Evolutionary conservation across 2,329 filamentous ascomycete genomes (phyloP).

Genomic region (Metarhizium anisopliae): DNA sequence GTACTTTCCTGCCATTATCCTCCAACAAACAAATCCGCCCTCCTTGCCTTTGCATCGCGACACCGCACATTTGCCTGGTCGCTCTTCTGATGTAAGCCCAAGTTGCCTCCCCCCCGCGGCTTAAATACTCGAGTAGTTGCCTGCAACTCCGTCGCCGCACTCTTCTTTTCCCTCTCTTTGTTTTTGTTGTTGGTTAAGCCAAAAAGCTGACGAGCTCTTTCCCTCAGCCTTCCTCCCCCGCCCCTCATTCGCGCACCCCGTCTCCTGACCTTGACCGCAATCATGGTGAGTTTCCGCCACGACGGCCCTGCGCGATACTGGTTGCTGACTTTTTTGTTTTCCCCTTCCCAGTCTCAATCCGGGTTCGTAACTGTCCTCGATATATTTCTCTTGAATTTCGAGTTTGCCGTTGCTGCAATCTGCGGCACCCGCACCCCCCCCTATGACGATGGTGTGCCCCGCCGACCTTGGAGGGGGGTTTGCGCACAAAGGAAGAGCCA

Average conservation of each 20-base stretch:
- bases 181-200: background rate
- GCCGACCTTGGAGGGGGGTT: conserved; percentile 6
- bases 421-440: background rate
- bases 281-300: conserved; percentile 27
- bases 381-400: background rate
- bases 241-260: conserved; percentile 15
- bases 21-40: conserved; percentile 6
- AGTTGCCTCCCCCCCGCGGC: background rate
- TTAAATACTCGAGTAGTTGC: background rate
- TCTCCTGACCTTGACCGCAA: conserved; percentile 25
- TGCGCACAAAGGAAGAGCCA: background rate
- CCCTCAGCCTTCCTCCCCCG: conserved; percentile 13
- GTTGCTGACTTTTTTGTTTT: background rate
- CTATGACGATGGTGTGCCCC: conserved; percentile 3
- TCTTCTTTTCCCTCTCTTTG: background rate
- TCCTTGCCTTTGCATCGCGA: conserved; percentile 2
- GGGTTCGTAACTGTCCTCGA: conserved; percentile 40
- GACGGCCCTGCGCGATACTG: background rate
- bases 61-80: conserved; percentile 1
- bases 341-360: conserved; percentile 50
- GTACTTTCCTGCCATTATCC: background rate
- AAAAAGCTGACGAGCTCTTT: conserved; percentile 1
- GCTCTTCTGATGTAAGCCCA: conserved; percentile 1
- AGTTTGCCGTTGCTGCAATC: background rate
- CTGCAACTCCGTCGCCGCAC: background rate